phyloP scores from a whole-genome alignment of 768 basidiomycete species.

The Auricularia cornea region DNA sequence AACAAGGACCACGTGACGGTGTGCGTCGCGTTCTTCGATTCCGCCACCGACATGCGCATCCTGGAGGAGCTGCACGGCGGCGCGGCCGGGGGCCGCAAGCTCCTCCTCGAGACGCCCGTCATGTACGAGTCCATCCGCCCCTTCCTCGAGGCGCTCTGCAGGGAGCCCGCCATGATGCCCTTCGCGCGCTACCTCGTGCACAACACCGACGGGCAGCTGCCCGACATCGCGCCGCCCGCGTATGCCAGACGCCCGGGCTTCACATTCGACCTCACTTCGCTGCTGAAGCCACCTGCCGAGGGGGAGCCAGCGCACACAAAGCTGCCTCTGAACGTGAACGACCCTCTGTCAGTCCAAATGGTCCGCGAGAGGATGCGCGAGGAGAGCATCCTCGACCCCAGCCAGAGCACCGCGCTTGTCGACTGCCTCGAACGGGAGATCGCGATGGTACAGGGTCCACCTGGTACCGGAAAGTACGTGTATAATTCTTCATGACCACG shows the following conservation, averaged over 20 bases:
- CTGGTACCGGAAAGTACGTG: slow-evolving; percentile 63
- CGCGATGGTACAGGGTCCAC: slow-evolving; percentile 68
- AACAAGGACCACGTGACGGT: slow-evolving; percentile 31
- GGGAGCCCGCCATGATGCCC: slow-evolving; percentile 49
- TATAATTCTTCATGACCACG: no score
- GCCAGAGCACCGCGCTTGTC: slow-evolving; percentile 64
- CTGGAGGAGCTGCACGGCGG: neutral
- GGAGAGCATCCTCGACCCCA: slow-evolving; percentile 52
- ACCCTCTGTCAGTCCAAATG: slow-evolving; percentile 35
- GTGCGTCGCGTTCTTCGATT: slow-evolving; percentile 56
- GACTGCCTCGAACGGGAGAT: slow-evolving; percentile 52
- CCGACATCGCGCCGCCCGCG: slow-evolving; percentile 39
- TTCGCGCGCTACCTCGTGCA: slow-evolving; percentile 47
- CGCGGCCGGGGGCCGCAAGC: neutral
- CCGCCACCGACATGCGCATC: slow-evolving; percentile 41
- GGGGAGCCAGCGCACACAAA: slow-evolving; percentile 29
- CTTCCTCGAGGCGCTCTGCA: slow-evolving; percentile 49
- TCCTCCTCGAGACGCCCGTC: slow-evolving; percentile 54
- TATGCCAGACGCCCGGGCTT: slow-evolving; percentile 51
- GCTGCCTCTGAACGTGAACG: slow-evolving; percentile 31
- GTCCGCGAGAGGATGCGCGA: slow-evolving; percentile 39
- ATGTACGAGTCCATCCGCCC: slow-evolving; percentile 63
- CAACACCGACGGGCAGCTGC: slow-evolving; percentile 18
- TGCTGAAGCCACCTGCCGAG: slow-evolving; percentile 30
- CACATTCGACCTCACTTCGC: slow-evolving; percentile 43